Evolutionary conservation across 139 green algal genomes (phyloP), one percentile per base, ranked within the genome.

Genomic region (Chlamydomonas eustigma): DNA sequence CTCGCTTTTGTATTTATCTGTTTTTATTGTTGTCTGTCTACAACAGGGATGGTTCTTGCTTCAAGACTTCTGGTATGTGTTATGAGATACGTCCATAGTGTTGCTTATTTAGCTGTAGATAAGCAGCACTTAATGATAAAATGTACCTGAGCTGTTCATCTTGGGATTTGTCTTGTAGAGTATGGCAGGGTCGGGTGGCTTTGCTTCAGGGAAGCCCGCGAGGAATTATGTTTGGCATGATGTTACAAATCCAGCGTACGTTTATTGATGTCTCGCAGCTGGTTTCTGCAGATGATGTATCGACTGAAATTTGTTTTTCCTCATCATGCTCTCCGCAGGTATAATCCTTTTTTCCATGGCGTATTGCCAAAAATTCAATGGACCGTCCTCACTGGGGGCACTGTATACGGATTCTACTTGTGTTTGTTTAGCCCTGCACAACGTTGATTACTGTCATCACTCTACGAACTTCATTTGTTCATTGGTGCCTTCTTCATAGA

Each of bases 291-390:
- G 3, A 58, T 51, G 35, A 3, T 3, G 3, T n/a, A 8, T 63
- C 33, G 4, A 12, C 35, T 74, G 24, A 51, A 3, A 52, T 25
- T n/a, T 74, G 6, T 28, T 6, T 3, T 39, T 52, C 30, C 37
- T 51, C 24, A n/a, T 4, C 64, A 72, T 72, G 64, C 30, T n/a
- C n/a, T n/a, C n/a, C n/a, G 67, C 35, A 74, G 67, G 33, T 74
- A 74, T 37, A 74, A 74, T 37, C 3, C 12, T 3, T 74, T 74
- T 37, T 74, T 74, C 67, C 67, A 74, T 37, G 35, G 35, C 4
- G 36, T 74, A 4, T 25, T 74, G 67, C 67, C 67, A 18, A 74
- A 51, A 24, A 25, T 28, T 8, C 67, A 74, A 35, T 30, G 3
- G 24, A 37, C 36, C 30, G 67, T 74, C 5, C 33, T 34, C 33